Base-by-base conservation (phyloP, 495 filamentous ascomycete genomes). In the Podospora didyma region DNA sequence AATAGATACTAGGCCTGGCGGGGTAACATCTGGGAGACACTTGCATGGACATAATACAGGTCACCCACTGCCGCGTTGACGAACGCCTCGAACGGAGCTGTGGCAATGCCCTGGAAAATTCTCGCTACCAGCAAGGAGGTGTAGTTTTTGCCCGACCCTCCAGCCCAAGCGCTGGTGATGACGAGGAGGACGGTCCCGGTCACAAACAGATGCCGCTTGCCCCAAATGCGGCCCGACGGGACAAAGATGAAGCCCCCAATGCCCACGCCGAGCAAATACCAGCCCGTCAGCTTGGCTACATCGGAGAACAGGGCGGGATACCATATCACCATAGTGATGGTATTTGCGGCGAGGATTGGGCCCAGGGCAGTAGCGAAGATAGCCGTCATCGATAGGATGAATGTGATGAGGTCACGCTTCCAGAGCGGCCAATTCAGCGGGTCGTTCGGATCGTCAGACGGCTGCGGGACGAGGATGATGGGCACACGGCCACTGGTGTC, bases 391-490 rank as follows among this genome's bases (percentile, higher is more conserved):
- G 87, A 96, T 19, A 97, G 80, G 55, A 89, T 82, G 54, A 83
- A 73, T 57, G 89, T 85, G 62, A 94, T 92, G 44, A 86, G 60
- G 60, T 97, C 92, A 62, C 91, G 89, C 62, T 85, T 85, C 89
- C 89, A 92, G 60, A 93, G 67, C 41, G 92, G 86, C 92, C 92
- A 96, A 68, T 97, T 97, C 26, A 78, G 67, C 3, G 89, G 89
- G 65, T 92, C 88, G 62, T 92, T 89, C 7, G 88, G 88, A 62
- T 90, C 86, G 68, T 91, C 85, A 45, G 84, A 89, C 10, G 89
- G 89, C 62, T 92, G 89, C 1, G 89, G 89, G 19, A 90, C 84
- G 42, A 96, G 79, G 57, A 94, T 83, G 54, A 91, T 86, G 23
- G 86, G 85, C 3, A 78, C 72, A 2, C 77, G 70, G 10, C 87